Evolutionary conservation across 192 early-diverging fungal species (phyloP).

Genomic region (Spinellus fusiger): DNA sequence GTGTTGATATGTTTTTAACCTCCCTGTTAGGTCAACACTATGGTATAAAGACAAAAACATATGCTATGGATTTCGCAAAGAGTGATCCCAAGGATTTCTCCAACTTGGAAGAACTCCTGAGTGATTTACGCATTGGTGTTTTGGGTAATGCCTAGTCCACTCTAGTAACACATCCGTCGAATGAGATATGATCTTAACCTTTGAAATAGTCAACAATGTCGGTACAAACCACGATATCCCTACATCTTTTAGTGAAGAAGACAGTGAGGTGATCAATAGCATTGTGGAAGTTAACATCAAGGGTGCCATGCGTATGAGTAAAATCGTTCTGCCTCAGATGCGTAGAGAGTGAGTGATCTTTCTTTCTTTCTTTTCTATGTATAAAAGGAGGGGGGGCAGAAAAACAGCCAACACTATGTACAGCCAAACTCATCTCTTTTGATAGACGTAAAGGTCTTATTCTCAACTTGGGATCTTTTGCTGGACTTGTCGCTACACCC

Average conservation of each 20-base stretch:
- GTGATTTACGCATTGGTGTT: slow-evolving; percentile 50
- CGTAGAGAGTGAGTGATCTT: slow-evolving; percentile 38
- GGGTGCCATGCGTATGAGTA: slow-evolving; percentile 76
- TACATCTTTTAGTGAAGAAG: slow-evolving; percentile 76
- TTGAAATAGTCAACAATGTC: slow-evolving; percentile 86
- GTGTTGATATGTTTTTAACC: neutral
- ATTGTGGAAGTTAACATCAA: slow-evolving; percentile 88
- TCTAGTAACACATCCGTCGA: neutral
- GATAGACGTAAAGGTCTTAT: slow-evolving; percentile 78
- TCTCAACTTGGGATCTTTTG: slow-evolving; percentile 89
- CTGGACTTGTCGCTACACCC: slow-evolving; percentile 78
- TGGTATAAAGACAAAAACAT: slow-evolving; percentile 56
- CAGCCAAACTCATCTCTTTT: slow-evolving; percentile 2
- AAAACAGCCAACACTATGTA: neutral
- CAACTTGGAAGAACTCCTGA: slow-evolving; percentile 52
- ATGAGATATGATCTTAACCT: neutral
- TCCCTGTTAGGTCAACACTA: slow-evolving; percentile 24
- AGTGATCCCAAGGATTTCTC: slow-evolving; percentile 60
- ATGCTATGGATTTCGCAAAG: slow-evolving; percentile 78
- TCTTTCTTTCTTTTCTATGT: neutral
- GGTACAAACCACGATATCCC: slow-evolving; percentile 90
- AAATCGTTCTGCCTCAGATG: slow-evolving; percentile 78
- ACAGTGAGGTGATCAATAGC: slow-evolving; percentile 49
- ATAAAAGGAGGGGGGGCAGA: neutral
- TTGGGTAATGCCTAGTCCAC: slow-evolving; percentile 48